phyloP scores from a whole-genome alignment of 257 asterid species.

The Lycium barbarum region DNA sequence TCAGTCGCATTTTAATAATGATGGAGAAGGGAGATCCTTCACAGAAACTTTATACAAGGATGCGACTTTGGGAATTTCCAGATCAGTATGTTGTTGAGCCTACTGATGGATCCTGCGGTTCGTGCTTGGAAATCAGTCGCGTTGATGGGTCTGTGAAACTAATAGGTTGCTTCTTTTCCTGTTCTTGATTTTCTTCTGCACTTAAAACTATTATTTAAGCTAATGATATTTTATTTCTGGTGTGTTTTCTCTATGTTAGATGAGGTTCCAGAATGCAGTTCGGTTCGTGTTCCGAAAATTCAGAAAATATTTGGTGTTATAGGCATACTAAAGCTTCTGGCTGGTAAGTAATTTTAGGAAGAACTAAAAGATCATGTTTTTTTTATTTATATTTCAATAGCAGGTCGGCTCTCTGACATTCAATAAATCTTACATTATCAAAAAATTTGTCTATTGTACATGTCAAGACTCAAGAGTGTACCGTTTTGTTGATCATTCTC shows the following conservation, averaged over 20 bases:
- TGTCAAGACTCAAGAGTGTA: constrained; percentile 6
- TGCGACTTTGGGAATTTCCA: constrained; percentile 94
- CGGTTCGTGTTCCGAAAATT: constrained; percentile 69
- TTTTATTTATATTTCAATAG: neutral
- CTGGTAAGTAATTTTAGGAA: constrained; percentile 56
- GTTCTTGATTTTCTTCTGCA: neutral
- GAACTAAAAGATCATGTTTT: neutral
- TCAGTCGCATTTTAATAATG: constrained; percentile 49
- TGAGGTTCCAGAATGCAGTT: constrained; percentile 59
- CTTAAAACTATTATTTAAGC: constrained; percentile 14
- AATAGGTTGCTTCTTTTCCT: constrained; percentile 47
- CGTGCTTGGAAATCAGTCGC: constrained; percentile 69
- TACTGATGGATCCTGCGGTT: constrained; percentile 78
- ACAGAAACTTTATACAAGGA: constrained; percentile 68
- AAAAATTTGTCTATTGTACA: too few species aligned
- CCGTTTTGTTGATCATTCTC: neutral
- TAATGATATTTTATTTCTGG: neutral
- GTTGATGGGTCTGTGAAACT: constrained; percentile 64
- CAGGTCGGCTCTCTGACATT: neutral
- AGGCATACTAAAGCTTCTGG: constrained; percentile 77
- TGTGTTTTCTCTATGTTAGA: constrained; percentile 47
- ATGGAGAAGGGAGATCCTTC: constrained; percentile 83
- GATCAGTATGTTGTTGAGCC: constrained; percentile 88
- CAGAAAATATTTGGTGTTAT: constrained; percentile 78
- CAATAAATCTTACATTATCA: too few species aligned